These are phyloP conservation scores for Dryas octopetala DNA, from an alignment of 306 rosid genomes.

Conservation along the genomic window DNA sequence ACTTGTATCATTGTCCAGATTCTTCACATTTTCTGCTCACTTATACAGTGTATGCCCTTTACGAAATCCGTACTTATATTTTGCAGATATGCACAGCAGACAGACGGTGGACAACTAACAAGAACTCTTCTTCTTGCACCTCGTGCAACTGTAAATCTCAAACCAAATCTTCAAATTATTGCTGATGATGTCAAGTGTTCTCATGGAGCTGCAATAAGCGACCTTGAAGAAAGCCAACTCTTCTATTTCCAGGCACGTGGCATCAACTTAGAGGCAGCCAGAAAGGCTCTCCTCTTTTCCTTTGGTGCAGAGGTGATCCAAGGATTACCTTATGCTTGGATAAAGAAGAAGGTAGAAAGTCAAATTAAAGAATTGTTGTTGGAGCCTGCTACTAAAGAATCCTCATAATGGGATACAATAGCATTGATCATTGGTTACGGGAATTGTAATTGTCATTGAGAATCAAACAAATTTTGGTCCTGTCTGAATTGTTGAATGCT, in stretches of 20 bases:
- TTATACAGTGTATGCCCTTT: background rate
- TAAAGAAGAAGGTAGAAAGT: slow-evolving; percentile 53
- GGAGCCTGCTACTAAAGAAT: slow-evolving; percentile 43
- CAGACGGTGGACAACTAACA: slow-evolving; percentile 94
- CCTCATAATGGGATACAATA: slow-evolving; percentile 18
- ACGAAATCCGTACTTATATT: background rate
- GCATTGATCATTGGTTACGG: background rate
- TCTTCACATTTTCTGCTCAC: background rate
- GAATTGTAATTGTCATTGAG: slow-evolving; percentile 2
- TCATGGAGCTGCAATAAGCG: slow-evolving; percentile 97
- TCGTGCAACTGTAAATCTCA: slow-evolving; percentile 82
- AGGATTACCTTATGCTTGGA: slow-evolving; percentile 54
- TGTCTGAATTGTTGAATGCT: background rate
- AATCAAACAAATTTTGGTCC: slow-evolving; percentile 10
- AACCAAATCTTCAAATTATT: slow-evolving; percentile 93
- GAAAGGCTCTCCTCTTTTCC: slow-evolving; percentile 74
- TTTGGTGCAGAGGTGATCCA: slow-evolving; percentile 87
- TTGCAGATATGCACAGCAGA: slow-evolving; percentile 83
- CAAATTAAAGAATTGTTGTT: slow-evolving; percentile 57
- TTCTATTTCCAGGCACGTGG: slow-evolving; percentile 89
- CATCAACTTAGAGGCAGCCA: slow-evolving; percentile 62
- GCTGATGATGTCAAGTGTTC: slow-evolving; percentile 95
- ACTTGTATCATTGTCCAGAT: background rate
- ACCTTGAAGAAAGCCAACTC: slow-evolving; percentile 82
- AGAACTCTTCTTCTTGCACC: slow-evolving; percentile 94